Evolutionary conservation across 352 stramenopile genomes (phyloP), one percentile per base, ranked within the genome.

Genomic region (Globisporangium emineosum): DNA sequence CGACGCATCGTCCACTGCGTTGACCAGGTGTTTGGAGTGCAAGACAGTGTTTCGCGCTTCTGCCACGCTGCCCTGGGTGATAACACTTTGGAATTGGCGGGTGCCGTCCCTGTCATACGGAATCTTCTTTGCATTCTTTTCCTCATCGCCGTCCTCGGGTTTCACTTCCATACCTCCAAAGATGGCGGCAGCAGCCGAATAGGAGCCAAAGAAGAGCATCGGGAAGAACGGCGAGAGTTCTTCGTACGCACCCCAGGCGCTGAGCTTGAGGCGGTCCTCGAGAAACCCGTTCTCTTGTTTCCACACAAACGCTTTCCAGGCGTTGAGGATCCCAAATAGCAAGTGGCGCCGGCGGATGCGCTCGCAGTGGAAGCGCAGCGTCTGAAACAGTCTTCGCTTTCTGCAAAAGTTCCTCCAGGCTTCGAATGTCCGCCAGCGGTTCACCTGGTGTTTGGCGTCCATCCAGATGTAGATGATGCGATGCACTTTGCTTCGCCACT

Each of bases 271-370:
- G 17, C 62, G 68, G 23, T 90, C 80, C 60, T 90, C 80, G 3
- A 91, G 54, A 50, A 86, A 89, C 5, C 65, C 71, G 51, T 88
- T 77, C 1, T 78, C 64, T 5, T 81, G 78, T 42, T 89, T 84
- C 77, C 78, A 91, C 57, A 84, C 80, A 4, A 77, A 77, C 29
- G 73, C 71, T 57, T 89, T 88, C 82, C 82, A 91, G 3, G 73
- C 75, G 13, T 64, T 75, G 33, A 91, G 77, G 5, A 90, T 62
- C 9, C 67, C 71, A n/a, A 71, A 78, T 3, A 89, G 65, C 55
- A 91, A 32, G 23, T 85, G 75, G 17, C 63, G 59, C 17, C 68
- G 69, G 13, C 74, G 69, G 8, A 84, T 33, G 3, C 66, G 63
- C 23, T 66, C 64, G 40, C 78, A 89, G n/a, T 88, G 76, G n/a